Base-by-base conservation (phyloP, 192 early-diverging fungal genomes). In the Entomortierella chlamydospora region DNA sequence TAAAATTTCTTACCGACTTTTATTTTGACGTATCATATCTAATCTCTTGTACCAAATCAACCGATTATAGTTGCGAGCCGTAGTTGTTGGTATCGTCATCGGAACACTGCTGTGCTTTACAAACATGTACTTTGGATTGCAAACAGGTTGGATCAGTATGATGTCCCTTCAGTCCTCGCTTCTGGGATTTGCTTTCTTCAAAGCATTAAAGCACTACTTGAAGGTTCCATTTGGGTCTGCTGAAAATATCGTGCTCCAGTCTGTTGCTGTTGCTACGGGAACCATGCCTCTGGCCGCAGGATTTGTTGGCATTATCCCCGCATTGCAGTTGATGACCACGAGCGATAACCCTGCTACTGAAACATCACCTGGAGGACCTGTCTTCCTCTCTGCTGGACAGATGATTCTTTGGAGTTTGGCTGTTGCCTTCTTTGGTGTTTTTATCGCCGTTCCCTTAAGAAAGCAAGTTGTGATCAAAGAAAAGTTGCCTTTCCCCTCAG, bases 91-190 rank as follows among this genome's bases (percentile, higher is more conserved):
- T 15, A 82, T 93, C 31, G 18, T 86, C n/a, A 90, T 93, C 49
- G 92, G 92, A 22, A 86, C 86, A 15, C 56, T 93, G 22, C 64
- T 93, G 51, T 91, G 91, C 50, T 95, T 95, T 56, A 95, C 94
- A 42, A 96, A 96, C 82, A 90, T 95, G 83, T 96, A 95, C 83
- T 93, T 95, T 81, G 95, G 95, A 2, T 82, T 96, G 41, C 95
- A 93, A 68, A 92, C 90, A 34, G 91, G 91, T 0, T 94, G 92
- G 91, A 91, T 92, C 57, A 87, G 86, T 25, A 93, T 93, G 91
- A 92, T 92, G 90, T 91, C 90, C 4, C 70, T 91, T 49, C 91
- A 93, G 57, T 87, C 91, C 11, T 91, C 91, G 0, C 83, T 93
- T 9, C 80, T 93, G 4, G 92, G 92, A 30, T 95, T 92, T 80